phyloP scores from a whole-genome alignment of 148 eudicot species.

The Pouteria glomerata region DNA sequence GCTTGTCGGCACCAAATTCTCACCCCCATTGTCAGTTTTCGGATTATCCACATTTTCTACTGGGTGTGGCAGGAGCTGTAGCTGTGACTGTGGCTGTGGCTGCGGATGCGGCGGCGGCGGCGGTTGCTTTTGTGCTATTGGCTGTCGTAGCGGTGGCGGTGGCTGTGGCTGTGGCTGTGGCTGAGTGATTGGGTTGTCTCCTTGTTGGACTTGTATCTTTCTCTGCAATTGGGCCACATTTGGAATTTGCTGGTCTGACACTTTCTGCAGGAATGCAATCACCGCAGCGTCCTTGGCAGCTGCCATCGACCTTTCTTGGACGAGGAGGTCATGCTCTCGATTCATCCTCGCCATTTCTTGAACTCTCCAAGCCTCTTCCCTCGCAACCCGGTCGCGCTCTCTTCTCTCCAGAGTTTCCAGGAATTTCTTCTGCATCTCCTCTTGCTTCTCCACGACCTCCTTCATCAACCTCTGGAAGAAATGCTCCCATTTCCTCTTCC shows the following conservation, averaged over 20 bases:
- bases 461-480: conserved; percentile 58
- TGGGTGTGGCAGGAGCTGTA: neutral
- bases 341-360: conserved; percentile 63
- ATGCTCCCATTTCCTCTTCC: conserved; percentile 81
- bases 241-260: conserved; percentile 53
- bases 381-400: conserved; percentile 52
- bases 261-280: conserved; percentile 55
- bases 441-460: conserved; percentile 72
- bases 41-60: conserved; percentile 7
- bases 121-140: conserved; percentile 12
- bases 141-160: conserved; percentile 9
- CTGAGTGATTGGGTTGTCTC: conserved; percentile 6
- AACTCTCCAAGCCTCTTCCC: conserved; percentile 83
- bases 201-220: conserved; percentile 5
- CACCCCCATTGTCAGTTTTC: conserved; percentile 23
- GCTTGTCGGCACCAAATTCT: conserved; percentile 17
- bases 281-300: conserved; percentile 81
- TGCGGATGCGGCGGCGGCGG: too few species aligned
- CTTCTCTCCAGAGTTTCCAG: conserved; percentile 68
- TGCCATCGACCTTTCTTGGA: conserved; percentile 64
- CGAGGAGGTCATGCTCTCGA: conserved; percentile 62
- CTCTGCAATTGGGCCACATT: neutral
- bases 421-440: conserved; percentile 61
- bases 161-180: neutral
- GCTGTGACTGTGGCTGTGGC: conserved; percentile 12